A percentile compares a stretch with the other conserved stretches of the same genome.
Evolutionary conservation across 2,329 filamentous ascomycete genomes (phyloP).

Genomic region (Ambrosiella beaveri): DNA sequence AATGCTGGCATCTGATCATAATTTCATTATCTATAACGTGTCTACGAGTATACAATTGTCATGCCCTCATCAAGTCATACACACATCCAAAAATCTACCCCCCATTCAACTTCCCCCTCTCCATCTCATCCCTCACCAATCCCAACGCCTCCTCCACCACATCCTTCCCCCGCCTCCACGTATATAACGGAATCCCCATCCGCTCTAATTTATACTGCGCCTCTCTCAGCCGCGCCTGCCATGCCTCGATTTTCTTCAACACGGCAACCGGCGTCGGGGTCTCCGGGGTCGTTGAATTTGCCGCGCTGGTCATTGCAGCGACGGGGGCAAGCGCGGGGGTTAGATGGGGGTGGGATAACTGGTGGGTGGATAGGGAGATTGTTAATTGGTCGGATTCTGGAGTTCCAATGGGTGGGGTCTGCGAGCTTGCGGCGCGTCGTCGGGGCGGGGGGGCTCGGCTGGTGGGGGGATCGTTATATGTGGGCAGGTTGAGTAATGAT

Average conservation of each 20-base stretch:
- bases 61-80: no score
- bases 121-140: constrained; percentile 1
- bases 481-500: background rate
- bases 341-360: constrained; percentile 15
- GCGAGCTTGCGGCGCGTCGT: constrained; percentile 15
- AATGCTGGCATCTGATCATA: background rate
- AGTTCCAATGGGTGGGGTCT: constrained; percentile 9
- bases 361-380: background rate
- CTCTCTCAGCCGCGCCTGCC: constrained; percentile 1
- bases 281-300: constrained; percentile 43
- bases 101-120: background rate
- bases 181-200: constrained; percentile 50
- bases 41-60: background rate
- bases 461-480: constrained; percentile 13
- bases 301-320: constrained; percentile 48
- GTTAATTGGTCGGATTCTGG: constrained; percentile 4
- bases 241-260: constrained; percentile 8
- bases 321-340: constrained; percentile 57
- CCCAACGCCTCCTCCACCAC: constrained; percentile 47
- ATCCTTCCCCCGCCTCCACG: constrained; percentile 57
- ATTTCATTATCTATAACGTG: background rate
- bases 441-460: constrained; percentile 17
- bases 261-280: constrained; percentile 17
- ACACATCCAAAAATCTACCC: background rate
- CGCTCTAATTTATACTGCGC: constrained; percentile 31